Evolutionary conservation across 345 rosid species (phyloP), one percentile per base, ranked within the genome.

Genomic region (Kandelia obovata): DNA sequence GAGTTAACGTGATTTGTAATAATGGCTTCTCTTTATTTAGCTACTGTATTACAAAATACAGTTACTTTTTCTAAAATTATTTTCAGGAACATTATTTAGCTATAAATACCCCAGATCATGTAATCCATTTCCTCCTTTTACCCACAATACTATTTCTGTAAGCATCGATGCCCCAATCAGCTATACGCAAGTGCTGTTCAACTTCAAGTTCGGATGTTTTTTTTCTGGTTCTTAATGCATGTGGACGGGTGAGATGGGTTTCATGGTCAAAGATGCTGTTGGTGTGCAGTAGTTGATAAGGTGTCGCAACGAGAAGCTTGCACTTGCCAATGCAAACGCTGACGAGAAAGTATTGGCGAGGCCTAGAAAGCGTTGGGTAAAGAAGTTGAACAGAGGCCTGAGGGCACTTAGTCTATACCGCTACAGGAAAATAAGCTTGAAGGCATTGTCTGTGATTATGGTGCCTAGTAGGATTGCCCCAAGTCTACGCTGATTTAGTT

Each of bases 371-470:
- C 34, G 47, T 59, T 69, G 74, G 84, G 71, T 79, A 78, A 87
- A 74, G 89, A 79, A 76, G 60, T 73, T 69, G 67, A 80, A 78
- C 6, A 83, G 84, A 61, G 53, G 87, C 72, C 62, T 70, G 2
- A 86, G 75, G 84, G 91, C 91, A 26, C 58, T 88, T 25, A 75
- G 94, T 25, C 31, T 91, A 63, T 76, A 82, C 37, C 80, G 84
- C 17, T 83, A 88, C 49, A 87, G 83, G 70, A 88, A 82, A 67
- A 77, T 90, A 5, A 83, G 78, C 35, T 69, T 85, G 39, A 85
- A 77, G 74, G 81, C 80, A 27, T 68, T 85, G 57, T 79, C 90
- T 6, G 53, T 70, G 26, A 55, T 73, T 11, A 51, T 65, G 15
- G 49, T 66, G 37, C 56, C 78, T 11, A 71, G 63, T 64, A 84